Evolutionary conservation across 805 yeast species (phyloP), one percentile per base, ranked within the genome.

Genomic region (Candida vaughaniae): DNA sequence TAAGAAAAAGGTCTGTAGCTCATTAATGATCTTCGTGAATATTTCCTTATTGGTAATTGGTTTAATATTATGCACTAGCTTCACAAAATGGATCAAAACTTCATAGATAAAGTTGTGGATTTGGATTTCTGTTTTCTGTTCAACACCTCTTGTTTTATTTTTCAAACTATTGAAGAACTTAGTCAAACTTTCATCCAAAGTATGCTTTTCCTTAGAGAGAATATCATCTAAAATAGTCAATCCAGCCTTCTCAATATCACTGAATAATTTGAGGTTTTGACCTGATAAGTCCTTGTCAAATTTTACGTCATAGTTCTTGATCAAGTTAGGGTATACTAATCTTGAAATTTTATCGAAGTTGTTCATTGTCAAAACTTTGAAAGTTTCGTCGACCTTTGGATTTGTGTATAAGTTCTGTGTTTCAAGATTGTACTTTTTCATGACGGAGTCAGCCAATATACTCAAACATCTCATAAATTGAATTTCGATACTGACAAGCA

Each of bases 401-500:
- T 43, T 41, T 7, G 37, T 31, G 2, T 39, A 28, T 3, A 31
- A 19, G 18, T 38, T 38, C 18, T 42, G 29, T 26, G 33, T 51
- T 39, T 62, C 66, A 14, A 58, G 45, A 10, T 53, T 56, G 41
- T 63, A 68, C 38, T 51, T 57, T 42, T 68, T 68, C 62, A 68
- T 62, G 12, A 64, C 53, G 1, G 73, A 65, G 33, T 68, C 73
- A 28, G 66, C 52, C 8, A 66, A 47, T 8, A 66, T 62, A 31
- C 63, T 66, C 48, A 68, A 54, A 46, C 69, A 60, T 46, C 74
- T 49, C 67, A 68, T 64, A 41, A 68, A 68, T 42, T 68, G 74
- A 31, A 68, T 66, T 49, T 68, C 74, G 39, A 68, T 53, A 38
- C 69, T 62, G 1, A 68, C 67, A 34, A 68, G 48, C 25, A 56